Base-by-base conservation (phyloP, 495 filamentous ascomycete species). In the Immersiella caudata region DNA sequence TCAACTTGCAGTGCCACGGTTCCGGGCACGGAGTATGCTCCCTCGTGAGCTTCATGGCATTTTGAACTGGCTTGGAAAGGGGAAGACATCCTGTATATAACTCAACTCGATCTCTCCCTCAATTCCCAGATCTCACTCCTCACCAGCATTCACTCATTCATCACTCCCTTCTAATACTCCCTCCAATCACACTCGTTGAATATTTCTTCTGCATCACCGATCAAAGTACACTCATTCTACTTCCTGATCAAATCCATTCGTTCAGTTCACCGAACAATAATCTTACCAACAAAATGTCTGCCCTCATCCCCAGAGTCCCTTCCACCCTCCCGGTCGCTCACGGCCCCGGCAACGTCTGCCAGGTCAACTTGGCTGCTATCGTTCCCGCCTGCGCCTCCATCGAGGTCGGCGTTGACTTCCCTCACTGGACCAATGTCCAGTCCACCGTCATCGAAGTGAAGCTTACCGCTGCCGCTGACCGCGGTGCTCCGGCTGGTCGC, bases 331-430 rank as follows among this genome's bases (percentile, higher is more conserved):
- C 29, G 20, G 61, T 71, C 65, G 8, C 62, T 55, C n/a, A 46
- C 16, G 62, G 36, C 54, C 65, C 65, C 12, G 65, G 49, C 60
- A 67, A 61, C 35, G 58, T 66, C 35, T 71, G 69, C 69, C 62
- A 40, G 14, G 54, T 71, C 60, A 62, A 71, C 40, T 22, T 71
- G 50, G 33, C 62, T 3, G 49, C 52, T 7, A 62, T 71, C 27
- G 65, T 64, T 51, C 33, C 62, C 35, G 25, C 49, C 66, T 71
- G 69, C 54, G 62, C 25, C n/a, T 65, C 66, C 27, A 63, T 68
- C 46, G 62, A 66, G 33, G 57, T 71, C 22, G 58, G 26, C 24
- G 40, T 68, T 14, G 22, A 27, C 40, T 24, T 24, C 24, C 61
- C 49, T 16, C 51, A 51, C 35, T 52, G 55, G 8, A 49, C 63